Evolutionary conservation across 345 rosid species (phyloP), one percentile per base, ranked within the genome.

Genomic region (Firmiana major): DNA sequence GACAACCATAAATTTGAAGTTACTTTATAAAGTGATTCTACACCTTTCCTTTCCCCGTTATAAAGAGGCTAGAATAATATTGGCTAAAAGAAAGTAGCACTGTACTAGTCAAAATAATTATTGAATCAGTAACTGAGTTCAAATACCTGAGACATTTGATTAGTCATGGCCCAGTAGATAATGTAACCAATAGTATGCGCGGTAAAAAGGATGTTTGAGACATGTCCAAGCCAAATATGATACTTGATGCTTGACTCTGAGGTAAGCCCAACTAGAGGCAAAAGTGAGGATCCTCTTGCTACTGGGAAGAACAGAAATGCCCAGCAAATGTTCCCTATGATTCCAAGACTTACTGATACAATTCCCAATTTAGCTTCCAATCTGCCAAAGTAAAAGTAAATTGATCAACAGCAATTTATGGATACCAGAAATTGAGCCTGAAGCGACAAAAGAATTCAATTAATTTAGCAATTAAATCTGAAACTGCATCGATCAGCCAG

Each of bases 261-360:
- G 21, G 89, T 87, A 19, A 91, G 85, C 57, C 96, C 91, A 1
- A 88, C 43, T 5, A 91, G 84, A 63, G 86, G 87, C 74, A 91
- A 76, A 63, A 91, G 71, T 62, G 96, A 85, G 12, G 96, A 91
- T 10, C 86, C 86, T 80, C 96, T 65, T 22, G 93, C 83, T 28
- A 91, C 89, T 0, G 96, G 96, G 74, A 89, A 87, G 81, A 91
- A 89, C 49, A 91, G 85, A 81, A 91, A 88, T n/a, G 93, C 90
- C 92, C 89, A 87, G 36, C 93, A 88, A 17, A 80, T 81, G 80
- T 91, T 87, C 21, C 93, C 96, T 0, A 89, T 67, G 71, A 81
- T 84, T 31, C 93, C 93, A 19, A 88, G 84, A 53, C 88, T 87
- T 54, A 88, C 42, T 0, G 90, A 86, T 34, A 88, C 89, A 38